Evolutionary conservation across 164 flowering plant genomes (phyloP), one percentile per base, ranked within the genome.

Genomic region (Malania oleifera): DNA sequence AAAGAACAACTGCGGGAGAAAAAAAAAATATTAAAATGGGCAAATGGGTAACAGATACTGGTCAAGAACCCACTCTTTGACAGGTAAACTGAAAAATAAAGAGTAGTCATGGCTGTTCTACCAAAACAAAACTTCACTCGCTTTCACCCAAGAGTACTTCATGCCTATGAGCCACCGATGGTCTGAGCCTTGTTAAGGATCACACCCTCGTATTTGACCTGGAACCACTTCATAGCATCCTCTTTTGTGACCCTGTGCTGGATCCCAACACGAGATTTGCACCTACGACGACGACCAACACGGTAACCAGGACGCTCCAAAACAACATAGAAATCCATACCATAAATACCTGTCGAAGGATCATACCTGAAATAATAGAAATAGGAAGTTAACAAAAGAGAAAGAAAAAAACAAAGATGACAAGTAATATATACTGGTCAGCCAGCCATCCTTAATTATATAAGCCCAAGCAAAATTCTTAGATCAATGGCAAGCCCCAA

Each of bases 141-240:
- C 35, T 31, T 9, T 23, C 18, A 18, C 26, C 6, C 8, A 19
- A 11, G 34, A 2, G 54, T 46, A 20, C 52, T 24, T 56, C 22
- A 18, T 2, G n/a, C 44, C 40, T 46, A 19, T n/a, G 56, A 74
- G 47, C 56, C 60, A 8, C 59, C 45, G 12, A 77, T 68, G 3
- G 54, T 64, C 65, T 84, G 84, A 39, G 92, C 66, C 77, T 86
- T 86, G 86, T 86, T 86, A 39, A 86, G 93, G 70, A 86, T 86
- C 31, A 86, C 93, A 37, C 95, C 95, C 66, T 84, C 89, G 18
- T 87, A 84, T 60, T 87, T 87, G 10, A 87, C 89, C 66, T 84
- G 91, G 73, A 87, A 87, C 91, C 95, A 87, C 67, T 85, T 87
- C 95, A 87, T 85, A 1, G 91, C 78, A 64, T 87, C 95, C 23